Evolutionary conservation across 768 basidiomycete genomes (phyloP).

Genomic region (Boletus bicolor): DNA sequence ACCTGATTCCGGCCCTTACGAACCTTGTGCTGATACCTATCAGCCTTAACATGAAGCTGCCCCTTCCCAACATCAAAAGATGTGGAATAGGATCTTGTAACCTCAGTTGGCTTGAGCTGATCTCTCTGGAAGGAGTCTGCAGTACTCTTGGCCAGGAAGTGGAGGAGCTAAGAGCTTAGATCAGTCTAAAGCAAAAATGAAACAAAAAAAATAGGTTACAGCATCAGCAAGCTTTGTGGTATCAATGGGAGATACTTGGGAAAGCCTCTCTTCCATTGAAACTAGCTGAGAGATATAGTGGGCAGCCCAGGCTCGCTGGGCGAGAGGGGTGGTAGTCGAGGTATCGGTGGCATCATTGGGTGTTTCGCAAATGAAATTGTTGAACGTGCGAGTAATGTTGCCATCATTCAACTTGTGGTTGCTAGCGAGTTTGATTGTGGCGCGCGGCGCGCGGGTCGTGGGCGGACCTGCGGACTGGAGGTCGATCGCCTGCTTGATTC

Average conservation of each 20-base stretch:
- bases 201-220: slow-evolving; percentile 8
- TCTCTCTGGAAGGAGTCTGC: slow-evolving; percentile 26
- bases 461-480: slow-evolving; percentile 22
- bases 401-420: slow-evolving; percentile 2
- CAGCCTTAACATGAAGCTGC: slow-evolving; percentile 16
- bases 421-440: slow-evolving; percentile 17
- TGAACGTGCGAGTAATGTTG: slow-evolving; percentile 20
- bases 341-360: not conserved
- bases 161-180: slow-evolving; percentile 17
- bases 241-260: slow-evolving; percentile 23
- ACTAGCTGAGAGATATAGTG: slow-evolving; percentile 28
- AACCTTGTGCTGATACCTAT: slow-evolving; percentile 32
- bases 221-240: slow-evolving; percentile 25
- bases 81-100: slow-evolving; percentile 21
- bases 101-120: slow-evolving; percentile 25
- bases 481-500: slow-evolving; percentile 34
- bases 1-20: slow-evolving; percentile 39
- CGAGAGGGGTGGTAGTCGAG: slow-evolving; percentile 18
- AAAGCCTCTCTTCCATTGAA: slow-evolving; percentile 21
- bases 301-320: slow-evolving; percentile 31
- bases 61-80: slow-evolving; percentile 11
- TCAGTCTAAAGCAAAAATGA: not conserved
- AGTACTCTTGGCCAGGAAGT: slow-evolving; percentile 27
- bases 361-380: slow-evolving; percentile 1
- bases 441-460: slow-evolving; percentile 17